Percentiles rank a stretch among this genome's conserved stretches.
Evolutionary conservation across 495 filamentous ascomycete genomes (phyloP).

Genomic region (Cercophora scortea): DNA sequence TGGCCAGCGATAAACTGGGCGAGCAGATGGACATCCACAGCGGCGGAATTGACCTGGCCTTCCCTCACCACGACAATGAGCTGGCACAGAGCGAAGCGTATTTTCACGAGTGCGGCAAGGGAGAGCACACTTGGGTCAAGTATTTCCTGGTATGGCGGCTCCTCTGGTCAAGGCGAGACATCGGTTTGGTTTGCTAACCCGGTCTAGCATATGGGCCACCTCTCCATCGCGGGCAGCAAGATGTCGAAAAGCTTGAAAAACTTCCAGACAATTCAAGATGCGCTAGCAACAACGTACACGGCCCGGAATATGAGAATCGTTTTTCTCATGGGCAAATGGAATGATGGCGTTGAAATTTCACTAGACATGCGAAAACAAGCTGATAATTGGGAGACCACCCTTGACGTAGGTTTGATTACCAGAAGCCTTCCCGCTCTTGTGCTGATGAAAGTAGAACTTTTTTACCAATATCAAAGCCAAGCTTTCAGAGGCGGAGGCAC

Average conservation of each 20-base stretch:
- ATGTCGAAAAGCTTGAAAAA: conserved; percentile 97
- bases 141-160: conserved; percentile 59
- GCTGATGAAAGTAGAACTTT: conserved; percentile 56
- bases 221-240: conserved; percentile 83
- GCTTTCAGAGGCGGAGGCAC: conserved; percentile 32
- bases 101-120: conserved; percentile 44
- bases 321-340: conserved; percentile 84
- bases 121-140: conserved; percentile 76
- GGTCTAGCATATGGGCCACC: conserved; percentile 73
- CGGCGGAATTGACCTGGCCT: conserved; percentile 86
- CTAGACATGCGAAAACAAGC: conserved; percentile 67
- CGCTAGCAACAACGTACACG: conserved; percentile 67
- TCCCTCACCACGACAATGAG: conserved; percentile 97
- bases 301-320: conserved; percentile 74
- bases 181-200: background rate
- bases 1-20: conserved; percentile 84
- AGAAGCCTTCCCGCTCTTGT: background rate
- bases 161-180: too few species aligned
- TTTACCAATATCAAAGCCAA: conserved; percentile 71
- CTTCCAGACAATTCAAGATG: conserved; percentile 90
- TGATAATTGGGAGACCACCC: conserved; percentile 68
- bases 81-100: conserved; percentile 91
- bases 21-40: conserved; percentile 85
- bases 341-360: conserved; percentile 85
- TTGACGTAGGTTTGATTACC: conserved; percentile 46